A percentile compares a stretch with the other conserved stretches of the same genome.
These are phyloP conservation scores for Solanum corneliomulleri DNA, from an alignment of 257 asterid genomes.

Conservation along the genomic window DNA sequence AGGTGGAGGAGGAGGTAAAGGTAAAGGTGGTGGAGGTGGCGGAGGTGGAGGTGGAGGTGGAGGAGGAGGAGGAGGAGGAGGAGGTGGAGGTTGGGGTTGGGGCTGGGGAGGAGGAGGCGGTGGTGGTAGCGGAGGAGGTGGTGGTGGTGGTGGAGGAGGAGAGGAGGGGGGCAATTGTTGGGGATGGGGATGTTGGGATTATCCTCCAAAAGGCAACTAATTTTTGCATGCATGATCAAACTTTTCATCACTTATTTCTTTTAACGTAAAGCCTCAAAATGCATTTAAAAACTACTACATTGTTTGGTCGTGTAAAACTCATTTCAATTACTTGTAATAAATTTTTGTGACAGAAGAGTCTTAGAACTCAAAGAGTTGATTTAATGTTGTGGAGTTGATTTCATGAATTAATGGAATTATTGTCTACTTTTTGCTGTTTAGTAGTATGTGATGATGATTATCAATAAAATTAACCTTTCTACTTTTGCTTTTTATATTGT, in stretches of 20 bases:
- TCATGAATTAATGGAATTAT: neutral
- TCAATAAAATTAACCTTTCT: neutral
- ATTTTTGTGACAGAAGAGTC: neutral
- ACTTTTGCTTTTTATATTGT: too few relatives aligned
- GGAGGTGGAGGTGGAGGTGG: neutral
- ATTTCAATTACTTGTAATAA: neutral
- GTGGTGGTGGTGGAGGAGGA: neutral
- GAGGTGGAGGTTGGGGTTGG: neutral
- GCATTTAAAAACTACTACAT: neutral
- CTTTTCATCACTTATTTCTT: neutral
- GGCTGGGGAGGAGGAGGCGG: neutral
- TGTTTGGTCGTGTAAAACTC: neutral
- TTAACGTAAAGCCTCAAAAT: neutral
- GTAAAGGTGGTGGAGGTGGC: neutral
- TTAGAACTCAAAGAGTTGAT: neutral
- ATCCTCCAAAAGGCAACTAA: constrained; percentile 7
- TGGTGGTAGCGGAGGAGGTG: neutral
- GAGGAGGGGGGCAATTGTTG: neutral
- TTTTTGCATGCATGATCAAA: neutral
- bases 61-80: neutral
- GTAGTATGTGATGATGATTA: neutral
- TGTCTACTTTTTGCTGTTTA: neutral
- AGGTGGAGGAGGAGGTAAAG: neutral
- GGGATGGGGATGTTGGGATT: neutral
- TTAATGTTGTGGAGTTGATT: neutral